Evolutionary conservation across 306 rosid species (phyloP).

Genomic region (Bauhinia variegata): DNA sequence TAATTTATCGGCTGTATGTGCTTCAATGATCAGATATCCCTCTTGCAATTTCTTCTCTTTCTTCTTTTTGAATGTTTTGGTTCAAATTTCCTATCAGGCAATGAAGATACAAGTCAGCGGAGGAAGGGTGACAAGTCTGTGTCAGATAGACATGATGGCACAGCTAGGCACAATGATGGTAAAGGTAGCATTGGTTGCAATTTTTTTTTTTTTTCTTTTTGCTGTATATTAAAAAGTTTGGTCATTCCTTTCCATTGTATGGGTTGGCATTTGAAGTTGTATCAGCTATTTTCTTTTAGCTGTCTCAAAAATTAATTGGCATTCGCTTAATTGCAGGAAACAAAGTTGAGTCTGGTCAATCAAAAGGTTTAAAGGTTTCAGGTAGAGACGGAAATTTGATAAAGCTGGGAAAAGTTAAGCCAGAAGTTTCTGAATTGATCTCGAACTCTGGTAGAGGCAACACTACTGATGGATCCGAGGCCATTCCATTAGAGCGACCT

Average conservation of each 20-base stretch:
- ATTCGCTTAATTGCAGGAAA: conserved; percentile 53
- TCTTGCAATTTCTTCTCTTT: conserved; percentile 1
- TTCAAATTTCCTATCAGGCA: conserved; percentile 51
- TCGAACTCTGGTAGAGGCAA: conserved; percentile 52
- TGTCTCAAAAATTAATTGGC: conserved; percentile 9
- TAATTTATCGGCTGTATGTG: not conserved
- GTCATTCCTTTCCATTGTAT: conserved; percentile 21
- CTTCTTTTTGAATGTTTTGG: conserved; percentile 26
- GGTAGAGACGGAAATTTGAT: conserved; percentile 73
- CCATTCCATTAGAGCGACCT: conserved; percentile 41
- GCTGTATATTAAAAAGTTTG: not conserved
- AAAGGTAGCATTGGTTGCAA: conserved; percentile 41
- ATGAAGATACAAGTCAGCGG: conserved; percentile 45
- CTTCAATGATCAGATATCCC: conserved; percentile 20
- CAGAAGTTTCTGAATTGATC: conserved; percentile 55
- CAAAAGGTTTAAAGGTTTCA: conserved; percentile 57
- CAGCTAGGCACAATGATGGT: conserved; percentile 49
- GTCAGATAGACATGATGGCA: conserved; percentile 50
- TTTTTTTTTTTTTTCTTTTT: not conserved
- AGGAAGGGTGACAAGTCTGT: conserved; percentile 53
- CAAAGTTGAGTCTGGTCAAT: conserved; percentile 55
- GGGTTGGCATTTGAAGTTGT: conserved; percentile 16
- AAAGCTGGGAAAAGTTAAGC: conserved; percentile 72
- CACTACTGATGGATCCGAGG: conserved; percentile 53
- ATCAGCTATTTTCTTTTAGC: conserved; percentile 13